A percentile compares a stretch with the other conserved stretches of the same genome.
phyloP scores from a whole-genome alignment of 345 rosid species.

The Trapa incisa region DNA sequence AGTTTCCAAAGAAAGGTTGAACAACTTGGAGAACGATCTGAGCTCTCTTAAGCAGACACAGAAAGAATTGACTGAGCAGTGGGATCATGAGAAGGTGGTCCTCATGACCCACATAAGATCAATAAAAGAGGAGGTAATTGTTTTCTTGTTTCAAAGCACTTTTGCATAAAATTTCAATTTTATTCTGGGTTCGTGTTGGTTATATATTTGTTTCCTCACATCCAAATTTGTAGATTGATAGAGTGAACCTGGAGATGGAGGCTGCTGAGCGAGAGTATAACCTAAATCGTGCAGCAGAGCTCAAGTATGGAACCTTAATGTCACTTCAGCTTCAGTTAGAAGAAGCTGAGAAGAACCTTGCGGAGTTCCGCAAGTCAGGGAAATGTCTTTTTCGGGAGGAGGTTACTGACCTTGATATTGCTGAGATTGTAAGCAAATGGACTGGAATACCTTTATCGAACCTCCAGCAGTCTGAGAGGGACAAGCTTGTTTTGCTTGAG shows the following conservation, averaged over 20 bases:
- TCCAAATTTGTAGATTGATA: conserved; percentile 42
- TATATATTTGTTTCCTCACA: not conserved
- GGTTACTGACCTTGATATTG: conserved; percentile 79
- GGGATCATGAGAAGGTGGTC: conserved; percentile 52
- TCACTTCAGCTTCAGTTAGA: conserved; percentile 79
- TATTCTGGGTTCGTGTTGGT: not conserved
- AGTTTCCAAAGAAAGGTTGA: conserved; percentile 75
- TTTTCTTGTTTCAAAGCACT: conserved; percentile 1
- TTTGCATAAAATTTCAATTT: conserved; percentile 6
- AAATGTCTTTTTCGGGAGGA: conserved; percentile 77
- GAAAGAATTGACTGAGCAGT: conserved; percentile 57
- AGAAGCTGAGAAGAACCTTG: conserved; percentile 76
- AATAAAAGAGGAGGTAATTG: conserved; percentile 69
- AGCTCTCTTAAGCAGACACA: conserved; percentile 49
- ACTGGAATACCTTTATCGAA: conserved; percentile 92
- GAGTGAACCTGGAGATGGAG: conserved; percentile 85
- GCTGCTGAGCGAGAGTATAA: conserved; percentile 92
- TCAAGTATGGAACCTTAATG: conserved; percentile 74
- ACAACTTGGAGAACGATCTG: conserved; percentile 64
- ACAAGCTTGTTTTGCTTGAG: conserved; percentile 65
- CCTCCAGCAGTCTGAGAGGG: conserved; percentile 91
- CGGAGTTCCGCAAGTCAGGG: conserved; percentile 55
- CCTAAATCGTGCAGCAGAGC: conserved; percentile 82
- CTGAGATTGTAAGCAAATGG: conserved; percentile 94
- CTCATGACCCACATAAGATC: conserved; percentile 70